Conservation (phyloP, 192 early-diverging fungal species). For the Coemansia furcata region DNA sequence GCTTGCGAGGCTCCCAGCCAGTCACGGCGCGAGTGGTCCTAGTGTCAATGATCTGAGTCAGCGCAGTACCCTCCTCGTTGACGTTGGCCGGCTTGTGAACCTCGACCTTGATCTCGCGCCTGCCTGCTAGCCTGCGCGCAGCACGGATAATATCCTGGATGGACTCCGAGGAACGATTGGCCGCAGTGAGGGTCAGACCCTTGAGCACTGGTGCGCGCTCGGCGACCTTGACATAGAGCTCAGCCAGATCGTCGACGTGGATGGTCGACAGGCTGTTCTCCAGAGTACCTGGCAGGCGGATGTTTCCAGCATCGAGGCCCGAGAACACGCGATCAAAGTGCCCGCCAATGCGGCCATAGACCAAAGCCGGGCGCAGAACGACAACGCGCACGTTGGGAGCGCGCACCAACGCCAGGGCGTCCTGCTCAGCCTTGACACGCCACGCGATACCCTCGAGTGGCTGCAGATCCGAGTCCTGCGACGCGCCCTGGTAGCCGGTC, state of each 20-base stretch:
- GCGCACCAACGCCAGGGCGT: neutral
- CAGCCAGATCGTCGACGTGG: constrained; percentile 14
- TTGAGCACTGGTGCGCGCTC: constrained; percentile 6
- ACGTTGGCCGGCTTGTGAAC: neutral
- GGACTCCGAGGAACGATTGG: constrained; percentile 7
- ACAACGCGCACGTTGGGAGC: constrained; percentile 8
- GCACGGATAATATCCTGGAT: constrained; percentile 6
- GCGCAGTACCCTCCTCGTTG: neutral
- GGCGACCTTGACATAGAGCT: constrained; percentile 10
- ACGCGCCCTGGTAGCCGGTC: neutral
- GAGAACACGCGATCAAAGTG: constrained; percentile 2
- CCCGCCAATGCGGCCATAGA: constrained; percentile 8
- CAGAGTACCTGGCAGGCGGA: constrained; percentile 4
- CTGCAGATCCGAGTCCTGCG: neutral
- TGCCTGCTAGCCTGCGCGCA: neutral
- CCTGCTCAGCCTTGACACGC: constrained; percentile 2
- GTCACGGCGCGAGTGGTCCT: neutral
- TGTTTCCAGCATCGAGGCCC: constrained; percentile 1
- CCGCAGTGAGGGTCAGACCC: constrained; percentile 1
- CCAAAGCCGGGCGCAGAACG: constrained; percentile 9
- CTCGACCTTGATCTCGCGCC: constrained; percentile 5
- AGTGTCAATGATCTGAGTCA: constrained; percentile 11
- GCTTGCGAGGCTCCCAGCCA: constrained; percentile 16
- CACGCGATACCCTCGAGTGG: neutral
- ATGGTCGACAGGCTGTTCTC: constrained; percentile 13